Evolutionary conservation across 2,329 filamentous ascomycete genomes (phyloP), one percentile per base, ranked within the genome.

Genomic region (Talaromyces sp.): DNA sequence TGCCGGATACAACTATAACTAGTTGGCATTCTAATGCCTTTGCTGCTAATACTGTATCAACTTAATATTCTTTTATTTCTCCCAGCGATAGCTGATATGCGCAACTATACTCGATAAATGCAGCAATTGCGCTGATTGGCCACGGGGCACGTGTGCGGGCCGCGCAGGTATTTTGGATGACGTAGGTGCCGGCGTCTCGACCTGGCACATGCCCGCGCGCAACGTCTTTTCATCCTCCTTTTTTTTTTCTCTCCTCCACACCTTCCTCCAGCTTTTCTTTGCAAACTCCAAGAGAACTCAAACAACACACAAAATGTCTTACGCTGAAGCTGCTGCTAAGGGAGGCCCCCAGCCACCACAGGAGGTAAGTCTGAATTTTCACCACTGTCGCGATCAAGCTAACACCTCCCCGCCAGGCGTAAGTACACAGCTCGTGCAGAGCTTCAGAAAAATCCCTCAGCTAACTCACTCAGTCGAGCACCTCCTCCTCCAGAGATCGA

Each of bases 141-240:
- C n/a, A 11, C 48, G 12, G 12, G 19, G 26, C 48, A 51, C 48
- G 48, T 51, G 48, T 51, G 48, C 48, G 46, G 12, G 48, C 26
- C 48, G 26, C 21, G 24, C 21, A 29, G 48, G 14, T 14, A 27
- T 51, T 24, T 29, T 29, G 48, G 48, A 51, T 51, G 48, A 51
- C 48, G 48, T 51, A 51, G 48, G 48, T 51, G 48, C 6, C 48
- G 46, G 92, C 70, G 91, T 97, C 64, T 88, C 24, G 48, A 27
- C 48, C 48, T 51, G 24, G 48, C 48, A 51, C 21, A 26, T 51
- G 24, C 26, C 26, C 5, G 26, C 48, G 11, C 21, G 48, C 26
- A 29, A 29, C 26, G 10, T 26, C 48, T 8, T 3, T 14, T 46
- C n/a, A 4, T 24, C 6, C 12, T 29, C 11, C 24, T 29, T 29